These are phyloP conservation scores for Periglandula ipomoeae DNA, from an alignment of 2,329 filamentous ascomycete species.

Conservation along the genomic window DNA sequence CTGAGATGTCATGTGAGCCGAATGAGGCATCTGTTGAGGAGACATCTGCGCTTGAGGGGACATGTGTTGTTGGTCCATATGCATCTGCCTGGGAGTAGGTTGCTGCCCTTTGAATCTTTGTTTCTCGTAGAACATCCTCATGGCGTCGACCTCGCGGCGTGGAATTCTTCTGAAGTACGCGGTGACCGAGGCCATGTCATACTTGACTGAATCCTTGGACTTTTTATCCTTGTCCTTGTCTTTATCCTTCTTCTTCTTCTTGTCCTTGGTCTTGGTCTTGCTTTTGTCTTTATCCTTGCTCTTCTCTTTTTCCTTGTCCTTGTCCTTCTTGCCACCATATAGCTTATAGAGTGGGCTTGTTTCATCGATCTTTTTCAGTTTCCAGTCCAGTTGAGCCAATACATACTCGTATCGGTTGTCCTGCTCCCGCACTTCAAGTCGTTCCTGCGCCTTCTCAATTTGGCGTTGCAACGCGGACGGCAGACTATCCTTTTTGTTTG, in stretches of 20 bases:
- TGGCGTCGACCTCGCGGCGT: constrained; percentile 17
- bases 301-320: constrained; percentile 9
- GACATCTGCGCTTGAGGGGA: neutral
- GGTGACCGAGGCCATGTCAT: constrained; percentile 32
- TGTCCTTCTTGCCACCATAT: neutral
- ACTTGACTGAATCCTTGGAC: constrained; percentile 20
- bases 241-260: constrained; percentile 12
- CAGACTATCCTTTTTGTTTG: constrained; percentile 31
- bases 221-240: constrained; percentile 9
- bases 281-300: constrained; percentile 12
- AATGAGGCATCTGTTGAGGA: neutral
- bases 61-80: neutral
- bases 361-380: constrained; percentile 20
- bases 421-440: constrained; percentile 23
- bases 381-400: constrained; percentile 36
- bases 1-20: neutral
- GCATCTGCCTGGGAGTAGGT: neutral
- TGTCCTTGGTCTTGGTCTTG: constrained; percentile 8
- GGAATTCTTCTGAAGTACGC: constrained; percentile 37
- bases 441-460: constrained; percentile 28
- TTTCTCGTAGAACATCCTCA: constrained; percentile 18
- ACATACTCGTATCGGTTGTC: constrained; percentile 31
- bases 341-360: neutral
- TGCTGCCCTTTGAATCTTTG: constrained; percentile 7
- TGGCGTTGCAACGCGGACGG: constrained; percentile 29